Conservation (phyloP, 495 filamentous ascomycete species). For the Neurospora discreta region DNA sequence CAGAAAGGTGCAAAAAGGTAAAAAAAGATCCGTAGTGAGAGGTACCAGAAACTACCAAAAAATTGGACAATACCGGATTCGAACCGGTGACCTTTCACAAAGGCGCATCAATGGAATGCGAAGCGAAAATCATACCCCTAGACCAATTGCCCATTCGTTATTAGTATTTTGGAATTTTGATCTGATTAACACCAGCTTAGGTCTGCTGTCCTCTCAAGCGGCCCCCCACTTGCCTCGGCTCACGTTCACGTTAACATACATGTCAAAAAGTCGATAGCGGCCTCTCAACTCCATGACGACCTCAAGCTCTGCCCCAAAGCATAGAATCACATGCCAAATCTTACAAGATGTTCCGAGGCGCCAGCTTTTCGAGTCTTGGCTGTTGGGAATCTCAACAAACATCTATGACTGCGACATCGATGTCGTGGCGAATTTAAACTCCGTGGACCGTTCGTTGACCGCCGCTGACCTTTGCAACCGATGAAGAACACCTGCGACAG, state of each 20-base stretch:
- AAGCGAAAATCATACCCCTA: constrained; percentile 37
- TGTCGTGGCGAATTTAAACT: neutral
- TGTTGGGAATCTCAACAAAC: neutral
- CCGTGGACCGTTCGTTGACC: neutral
- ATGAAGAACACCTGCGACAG: neutral
- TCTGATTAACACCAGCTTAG: neutral
- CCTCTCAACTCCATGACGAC: neutral
- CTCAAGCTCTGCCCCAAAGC: neutral
- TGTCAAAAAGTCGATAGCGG: neutral
- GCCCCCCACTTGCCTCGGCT: constrained; percentile 10
- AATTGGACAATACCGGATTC: constrained; percentile 9
- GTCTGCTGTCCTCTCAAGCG: neutral
- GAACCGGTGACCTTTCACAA: constrained; percentile 11
- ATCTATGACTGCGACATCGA: neutral
- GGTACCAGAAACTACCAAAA: neutral
- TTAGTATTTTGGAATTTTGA: neutral
- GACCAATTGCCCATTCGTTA: constrained; percentile 22
- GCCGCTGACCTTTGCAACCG: neutral
- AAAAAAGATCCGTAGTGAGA: neutral
- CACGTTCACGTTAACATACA: neutral
- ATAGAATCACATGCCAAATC: neutral
- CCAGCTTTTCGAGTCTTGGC: neutral
- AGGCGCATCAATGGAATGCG: constrained; percentile 13
- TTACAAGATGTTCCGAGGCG: neutral
- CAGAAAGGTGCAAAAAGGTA: neutral